Conservation (phyloP, 257 asterid species). For the Solanum habrochaites region DNA sequence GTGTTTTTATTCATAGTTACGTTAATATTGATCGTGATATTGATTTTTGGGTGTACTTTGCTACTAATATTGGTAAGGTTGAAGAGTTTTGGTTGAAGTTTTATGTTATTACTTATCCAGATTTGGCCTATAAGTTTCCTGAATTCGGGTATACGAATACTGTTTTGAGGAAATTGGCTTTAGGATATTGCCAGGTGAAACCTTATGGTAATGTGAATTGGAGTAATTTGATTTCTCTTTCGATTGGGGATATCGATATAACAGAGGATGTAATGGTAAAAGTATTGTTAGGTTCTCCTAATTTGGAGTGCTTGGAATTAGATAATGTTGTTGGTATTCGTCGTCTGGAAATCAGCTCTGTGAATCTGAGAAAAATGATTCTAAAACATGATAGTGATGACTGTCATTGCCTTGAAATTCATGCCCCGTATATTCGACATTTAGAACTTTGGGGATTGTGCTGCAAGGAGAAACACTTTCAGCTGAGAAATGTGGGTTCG, state of each 20-base stretch:
- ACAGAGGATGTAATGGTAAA: neutral
- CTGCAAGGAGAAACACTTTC: neutral
- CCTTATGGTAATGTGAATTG: neutral
- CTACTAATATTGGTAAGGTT: neutral
- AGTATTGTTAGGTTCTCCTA: neutral
- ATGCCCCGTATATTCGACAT: neutral
- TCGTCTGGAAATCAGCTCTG: neutral
- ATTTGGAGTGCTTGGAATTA: neutral
- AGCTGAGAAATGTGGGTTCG: neutral
- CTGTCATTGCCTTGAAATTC: neutral
- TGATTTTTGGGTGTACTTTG: neutral
- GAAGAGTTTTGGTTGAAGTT: neutral
- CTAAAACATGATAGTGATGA: neutral
- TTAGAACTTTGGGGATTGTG: neutral
- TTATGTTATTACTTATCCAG: neutral
- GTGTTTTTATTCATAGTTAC: neutral
- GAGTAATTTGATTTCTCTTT: neutral
- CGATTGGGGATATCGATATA: neutral
- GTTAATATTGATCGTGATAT: neutral
- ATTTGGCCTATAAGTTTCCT: neutral
- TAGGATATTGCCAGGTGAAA: neutral
- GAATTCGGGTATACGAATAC: neutral
- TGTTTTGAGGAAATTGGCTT: neutral
- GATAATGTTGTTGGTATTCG: neutral
- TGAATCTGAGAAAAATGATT: neutral